Base-by-base conservation (phyloP, 805 yeast genomes). In the Yamadazyma nakazawae region DNA sequence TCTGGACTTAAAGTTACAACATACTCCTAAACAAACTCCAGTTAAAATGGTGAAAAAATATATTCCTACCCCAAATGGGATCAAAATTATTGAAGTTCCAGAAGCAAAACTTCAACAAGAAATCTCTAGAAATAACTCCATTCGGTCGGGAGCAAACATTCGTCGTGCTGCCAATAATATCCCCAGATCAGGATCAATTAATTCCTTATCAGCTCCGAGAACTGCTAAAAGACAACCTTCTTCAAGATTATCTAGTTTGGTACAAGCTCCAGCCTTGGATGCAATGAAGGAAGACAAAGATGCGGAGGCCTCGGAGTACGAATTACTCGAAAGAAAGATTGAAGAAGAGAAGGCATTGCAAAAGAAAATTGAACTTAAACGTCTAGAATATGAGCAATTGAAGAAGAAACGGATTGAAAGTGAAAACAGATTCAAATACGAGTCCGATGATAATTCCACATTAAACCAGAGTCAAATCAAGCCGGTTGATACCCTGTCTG, bases 21-120 rank as follows among this genome's bases (percentile, higher is more conserved):
- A 63, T 42, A 36, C 40, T 13, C 54, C 56, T 13, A 36, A 26
- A 10, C 38, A n/a, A 3, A 14, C 34, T 10, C 31, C 12, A 21
- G 63, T 57, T 12, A 76, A 68, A 45, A 83, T 78, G 66, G 76
- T 84, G 9, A 84, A 82, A 53, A 83, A 80, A 52, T 85, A 85
- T 65, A 74, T 85, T 39, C 92, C 94, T 2, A 83, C 89, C 1
- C 82, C 87, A 3, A 74, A 79, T 54, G 94, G 94, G 12, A 71
- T 85, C 46, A 77, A 82, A 42, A 73, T 84, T 9, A 70, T 85
- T 4, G 91, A 85, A 54, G 90, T 85, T 3, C 87, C 89, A 0
- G 75, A 68, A 47, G 75, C 74, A 11, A 56, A 61, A 34, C 58
- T 66, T 47, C 59, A 67, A 42, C 59, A 63, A 48, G 75, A 71